Conservation (phyloP, 1,284 basidiomycete species). For the Malassezia japonica region DNA sequence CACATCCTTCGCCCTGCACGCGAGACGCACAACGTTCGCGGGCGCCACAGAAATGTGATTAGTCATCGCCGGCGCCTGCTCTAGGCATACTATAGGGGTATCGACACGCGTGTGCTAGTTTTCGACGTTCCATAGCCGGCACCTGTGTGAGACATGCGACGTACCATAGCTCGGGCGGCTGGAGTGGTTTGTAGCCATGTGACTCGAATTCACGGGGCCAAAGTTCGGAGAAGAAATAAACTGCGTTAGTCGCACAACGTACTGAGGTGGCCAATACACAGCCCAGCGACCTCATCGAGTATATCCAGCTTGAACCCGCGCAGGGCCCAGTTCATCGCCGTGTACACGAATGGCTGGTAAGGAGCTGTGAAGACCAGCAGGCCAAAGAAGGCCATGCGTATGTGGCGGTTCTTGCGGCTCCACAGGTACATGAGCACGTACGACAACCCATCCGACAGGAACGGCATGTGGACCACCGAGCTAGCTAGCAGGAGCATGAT, state of each 20-base stretch:
- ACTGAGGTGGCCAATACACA: slow-evolving; percentile 42
- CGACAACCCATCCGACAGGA: slow-evolving; percentile 24
- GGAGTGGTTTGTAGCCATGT: slow-evolving; percentile 63
- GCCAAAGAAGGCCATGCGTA: slow-evolving; percentile 90
- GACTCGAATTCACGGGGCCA: slow-evolving; percentile 87
- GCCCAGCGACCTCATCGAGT: slow-evolving; percentile 46
- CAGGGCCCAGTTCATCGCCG: slow-evolving; percentile 77
- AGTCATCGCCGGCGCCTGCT: no score
- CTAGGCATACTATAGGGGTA: no score
- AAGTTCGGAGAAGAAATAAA: slow-evolving; percentile 82
- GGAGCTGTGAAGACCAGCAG: slow-evolving; percentile 87
- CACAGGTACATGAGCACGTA: slow-evolving; percentile 85
- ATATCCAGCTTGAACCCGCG: slow-evolving; percentile 73
- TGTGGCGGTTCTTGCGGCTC: slow-evolving; percentile 83
- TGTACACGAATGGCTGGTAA: slow-evolving; percentile 82
- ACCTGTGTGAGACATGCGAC: slow-evolving; percentile 48
- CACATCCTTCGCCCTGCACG: neutral
- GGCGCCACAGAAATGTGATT: no score
- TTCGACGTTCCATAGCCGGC: neutral
- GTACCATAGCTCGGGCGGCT: slow-evolving; percentile 68
- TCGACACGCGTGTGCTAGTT: no score
- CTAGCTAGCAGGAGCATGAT: slow-evolving; percentile 53
- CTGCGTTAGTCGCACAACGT: slow-evolving; percentile 22
- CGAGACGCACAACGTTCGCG: no score
- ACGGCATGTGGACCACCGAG: slow-evolving; percentile 48